Evolutionary conservation across 345 rosid species (phyloP), one percentile per base, ranked within the genome.

Genomic region (Linum trigynum): DNA sequence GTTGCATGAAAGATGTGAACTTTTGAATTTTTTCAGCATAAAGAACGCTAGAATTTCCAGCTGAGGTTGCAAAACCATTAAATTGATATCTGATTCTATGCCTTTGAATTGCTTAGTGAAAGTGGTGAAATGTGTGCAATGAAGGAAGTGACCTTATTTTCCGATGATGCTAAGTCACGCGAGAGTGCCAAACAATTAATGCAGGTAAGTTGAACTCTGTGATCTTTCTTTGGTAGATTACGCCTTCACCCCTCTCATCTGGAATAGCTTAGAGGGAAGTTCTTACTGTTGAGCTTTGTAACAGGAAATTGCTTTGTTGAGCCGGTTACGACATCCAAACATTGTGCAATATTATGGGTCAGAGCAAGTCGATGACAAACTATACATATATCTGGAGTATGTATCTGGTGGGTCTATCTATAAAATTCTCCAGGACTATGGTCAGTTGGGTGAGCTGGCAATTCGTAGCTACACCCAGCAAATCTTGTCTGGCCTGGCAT

Each of bases 261-360:
- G n/a, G n/a, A 57, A 38, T 62, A 35, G 51, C 60, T 65, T 39
- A 45, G 70, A 45, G 58, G 23, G 16, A 39, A 16, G 35, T 38
- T 59, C 65, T 48, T 61, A 41, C 41, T 62, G 3, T 43, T 8
- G 12, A 53, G 39, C 59, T 14, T 56, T 66, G 53, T 71, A 66
- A 61, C 89, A 87, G 95, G 95, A 87, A 85, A 83, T 87, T 65
- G 55, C 85, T 7, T 60, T 87, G 42, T 71, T 87, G 67, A 87
- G 95, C 68, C 79, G 87, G 59, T 77, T 87, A 63, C 64, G 74
- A 41, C 95, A 87, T 74, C 89, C 86, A 50, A 87, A 87, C 68
- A 87, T 87, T 53, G 95, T 87, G 66, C 89, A 82, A 67, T 87
- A 87, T 66, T 83, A 87, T 70, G 90, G 95, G n/a, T 83, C 90